Conservation (phyloP, 2,329 filamentous ascomycete genomes). For the Botrytis porri region DNA sequence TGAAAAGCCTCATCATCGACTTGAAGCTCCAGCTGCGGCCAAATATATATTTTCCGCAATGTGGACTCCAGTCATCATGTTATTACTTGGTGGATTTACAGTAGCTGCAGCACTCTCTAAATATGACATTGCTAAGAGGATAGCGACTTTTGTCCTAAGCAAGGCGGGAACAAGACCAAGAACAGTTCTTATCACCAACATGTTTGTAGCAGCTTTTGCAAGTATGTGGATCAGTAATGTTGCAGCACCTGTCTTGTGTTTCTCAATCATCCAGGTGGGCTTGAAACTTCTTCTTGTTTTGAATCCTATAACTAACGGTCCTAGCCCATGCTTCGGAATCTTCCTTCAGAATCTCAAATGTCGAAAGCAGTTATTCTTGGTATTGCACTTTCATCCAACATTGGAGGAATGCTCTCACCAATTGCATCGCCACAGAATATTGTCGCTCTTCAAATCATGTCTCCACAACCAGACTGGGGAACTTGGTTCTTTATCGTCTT, state of each 20-base stretch:
- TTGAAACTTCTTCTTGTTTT: not conserved
- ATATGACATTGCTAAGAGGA: conserved; percentile 95
- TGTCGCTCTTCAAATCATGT: conserved; percentile 94
- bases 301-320: conserved; percentile 13
- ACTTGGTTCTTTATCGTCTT: conserved; percentile 97
- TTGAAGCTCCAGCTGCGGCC: conserved; percentile 78
- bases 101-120: conserved; percentile 93
- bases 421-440: conserved; percentile 98
- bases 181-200: conserved; percentile 91
- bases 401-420: conserved; percentile 92
- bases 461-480: conserved; percentile 85
- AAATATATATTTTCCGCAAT: conserved; percentile 87
- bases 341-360: conserved; percentile 87
- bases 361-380: conserved; percentile 93
- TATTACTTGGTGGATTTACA: conserved; percentile 92
- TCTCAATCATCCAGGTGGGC: conserved; percentile 87
- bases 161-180: conserved; percentile 90
- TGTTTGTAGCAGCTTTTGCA: conserved; percentile 96
- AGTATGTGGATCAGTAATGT: conserved; percentile 99
- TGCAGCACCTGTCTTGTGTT: conserved; percentile 92
- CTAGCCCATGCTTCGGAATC: conserved; percentile 87
- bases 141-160: conserved; percentile 92
- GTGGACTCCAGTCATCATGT: conserved; percentile 99
- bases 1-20: conserved; percentile 62
- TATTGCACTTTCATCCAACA: conserved; percentile 91